phyloP scores from a whole-genome alignment of 1,284 basidiomycete species.

The Rhodotorula sp. region DNA sequence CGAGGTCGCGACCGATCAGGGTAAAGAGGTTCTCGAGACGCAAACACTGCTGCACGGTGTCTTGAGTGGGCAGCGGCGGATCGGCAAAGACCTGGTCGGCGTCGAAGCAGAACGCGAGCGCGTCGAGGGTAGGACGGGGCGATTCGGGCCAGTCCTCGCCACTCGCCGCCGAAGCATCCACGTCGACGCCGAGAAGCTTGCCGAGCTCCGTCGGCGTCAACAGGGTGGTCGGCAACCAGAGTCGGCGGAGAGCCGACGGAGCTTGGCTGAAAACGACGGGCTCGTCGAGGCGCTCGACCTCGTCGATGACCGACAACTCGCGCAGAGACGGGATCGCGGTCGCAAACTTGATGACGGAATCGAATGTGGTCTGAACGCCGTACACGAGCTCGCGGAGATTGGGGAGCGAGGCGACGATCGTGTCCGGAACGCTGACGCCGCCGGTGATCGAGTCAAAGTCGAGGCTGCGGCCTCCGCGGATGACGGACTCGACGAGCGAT shows the following conservation, averaged over 20 bases:
- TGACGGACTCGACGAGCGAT: background rate
- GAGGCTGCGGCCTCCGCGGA: background rate
- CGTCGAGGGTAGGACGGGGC: background rate
- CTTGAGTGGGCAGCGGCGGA: background rate
- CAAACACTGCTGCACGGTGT: background rate
- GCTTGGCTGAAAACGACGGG: background rate
- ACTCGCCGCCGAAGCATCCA: no score
- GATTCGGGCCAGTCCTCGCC: background rate
- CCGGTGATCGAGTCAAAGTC: constrained; percentile 16
- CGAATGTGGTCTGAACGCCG: constrained; percentile 16
- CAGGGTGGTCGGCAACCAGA: constrained; percentile 17
- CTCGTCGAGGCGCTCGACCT: background rate
- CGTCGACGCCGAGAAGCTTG: background rate
- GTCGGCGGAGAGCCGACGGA: constrained; percentile 5
- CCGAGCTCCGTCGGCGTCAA: constrained; percentile 8
- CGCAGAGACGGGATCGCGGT: constrained; percentile 14
- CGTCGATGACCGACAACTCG: constrained; percentile 16
- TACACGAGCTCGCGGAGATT: constrained; percentile 18
- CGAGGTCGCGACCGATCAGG: background rate
- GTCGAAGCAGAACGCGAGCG: constrained; percentile 29
- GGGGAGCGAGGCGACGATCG: constrained; percentile 2
- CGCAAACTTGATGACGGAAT: constrained; percentile 14
- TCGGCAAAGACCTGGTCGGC: constrained; percentile 3
- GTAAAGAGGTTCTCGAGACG: constrained; percentile 3
- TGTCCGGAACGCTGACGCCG: constrained; percentile 17